Base-by-base conservation (phyloP, 352 stramenopile genomes). In the Peronospora destructor region DNA sequence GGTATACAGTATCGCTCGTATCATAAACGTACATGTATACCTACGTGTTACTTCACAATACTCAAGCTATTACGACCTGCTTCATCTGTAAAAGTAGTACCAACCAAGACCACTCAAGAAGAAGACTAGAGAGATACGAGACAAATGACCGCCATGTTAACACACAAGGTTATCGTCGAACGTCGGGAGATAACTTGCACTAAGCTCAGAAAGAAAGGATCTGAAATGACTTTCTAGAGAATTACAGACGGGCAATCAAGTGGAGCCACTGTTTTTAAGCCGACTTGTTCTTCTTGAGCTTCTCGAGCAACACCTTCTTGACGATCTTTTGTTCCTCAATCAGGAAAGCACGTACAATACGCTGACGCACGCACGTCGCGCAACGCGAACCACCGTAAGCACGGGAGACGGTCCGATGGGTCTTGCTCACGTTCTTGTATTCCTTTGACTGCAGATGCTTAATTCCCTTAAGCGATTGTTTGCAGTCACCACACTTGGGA, bases 291-390 rank as follows among this genome's bases (percentile, higher is more conserved):
- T 90, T 87, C 65, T 83, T 85, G 53, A 87, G 64, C 83, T 98
- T 98, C 71, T 98, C 93, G 36, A 91, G 74, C 53, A 99, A 83
- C 49, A 99, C 86, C 80, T 98, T 97, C 95, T 99, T 99, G 38
- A 98, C 95, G 64, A 98, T 98, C 93, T 99, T 99, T 72, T 99
- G 95, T 81, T 99, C 96, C 76, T 99, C 96, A 75, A 99, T 96
- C 46, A 99, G 74, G 76, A 99, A 99, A 33, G 96, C 96, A 69
- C 96, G 85, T 33, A 99, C 82, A 68, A 99, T 98, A 53, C 91
- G 80, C 65, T 97, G 64, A 56, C 88, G 92, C 49, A 99, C 93
- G 77, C 95, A 98, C 38, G 49, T 57, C 49, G 82, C 91, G 77
- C 94, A 98, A 56, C 73, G 75, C 36, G 82, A 95, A 62, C 96